Conservation (phyloP, 441 rosid genomes). For the Oxalis stricta region DNA sequence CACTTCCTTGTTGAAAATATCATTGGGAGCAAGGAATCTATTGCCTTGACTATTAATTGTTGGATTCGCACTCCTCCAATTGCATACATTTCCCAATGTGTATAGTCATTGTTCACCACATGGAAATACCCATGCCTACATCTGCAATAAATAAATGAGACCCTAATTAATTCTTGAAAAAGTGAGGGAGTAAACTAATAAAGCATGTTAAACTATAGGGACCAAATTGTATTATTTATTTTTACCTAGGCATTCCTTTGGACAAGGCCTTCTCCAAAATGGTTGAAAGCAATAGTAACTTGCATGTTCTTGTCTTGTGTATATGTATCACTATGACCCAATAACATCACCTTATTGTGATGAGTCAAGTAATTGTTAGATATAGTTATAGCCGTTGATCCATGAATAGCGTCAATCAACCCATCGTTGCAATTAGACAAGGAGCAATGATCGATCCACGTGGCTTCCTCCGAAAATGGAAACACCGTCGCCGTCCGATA, state of each 20-base stretch:
- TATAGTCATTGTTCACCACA: constrained; percentile 65
- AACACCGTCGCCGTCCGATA: constrained; percentile 31
- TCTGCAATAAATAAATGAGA: no score
- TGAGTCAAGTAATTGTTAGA: constrained; percentile 34
- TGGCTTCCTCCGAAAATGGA: constrained; percentile 34
- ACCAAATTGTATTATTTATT: not conserved
- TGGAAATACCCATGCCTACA: constrained; percentile 67
- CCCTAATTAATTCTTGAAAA: no score
- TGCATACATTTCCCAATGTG: constrained; percentile 64
- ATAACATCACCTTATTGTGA: constrained; percentile 32
- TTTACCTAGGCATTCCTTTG: constrained; percentile 41
- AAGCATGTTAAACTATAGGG: not conserved
- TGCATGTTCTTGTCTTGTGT: constrained; percentile 32
- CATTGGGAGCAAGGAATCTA: constrained; percentile 39
- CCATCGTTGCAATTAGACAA: constrained; percentile 35
- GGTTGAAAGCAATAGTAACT: constrained; percentile 40
- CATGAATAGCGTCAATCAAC: constrained; percentile 31
- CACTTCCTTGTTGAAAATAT: constrained; percentile 30
- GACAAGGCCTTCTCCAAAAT: constrained; percentile 36
- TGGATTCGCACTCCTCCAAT: constrained; percentile 63
- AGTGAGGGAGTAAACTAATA: no score
- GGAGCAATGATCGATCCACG: constrained; percentile 37
- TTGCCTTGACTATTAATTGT: constrained; percentile 69
- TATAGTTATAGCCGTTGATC: constrained; percentile 31
- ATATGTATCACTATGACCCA: constrained; percentile 31